Percentiles rank a stretch among this genome's conserved stretches.
Conservation (phyloP, 192 early-diverging fungal genomes). For the Glomus cerebriforme region DNA sequence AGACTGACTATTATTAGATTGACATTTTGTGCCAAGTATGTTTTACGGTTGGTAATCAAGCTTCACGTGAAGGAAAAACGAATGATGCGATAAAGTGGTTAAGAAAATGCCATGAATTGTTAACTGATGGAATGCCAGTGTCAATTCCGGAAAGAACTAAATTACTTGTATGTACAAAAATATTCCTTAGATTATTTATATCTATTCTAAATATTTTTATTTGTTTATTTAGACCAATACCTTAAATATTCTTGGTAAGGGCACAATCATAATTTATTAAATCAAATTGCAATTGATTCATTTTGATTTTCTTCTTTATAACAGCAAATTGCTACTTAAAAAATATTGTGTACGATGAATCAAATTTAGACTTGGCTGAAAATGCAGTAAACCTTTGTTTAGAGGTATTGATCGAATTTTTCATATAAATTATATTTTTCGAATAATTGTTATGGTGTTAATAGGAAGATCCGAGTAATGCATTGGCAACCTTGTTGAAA, state of each 20-base stretch:
- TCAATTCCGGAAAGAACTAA: neutral
- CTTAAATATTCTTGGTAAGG: too few relatives aligned
- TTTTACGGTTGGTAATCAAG: constrained; percentile 21
- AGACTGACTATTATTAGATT: constrained; percentile 3
- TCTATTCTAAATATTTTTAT: too few relatives aligned
- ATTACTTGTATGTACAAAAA: neutral
- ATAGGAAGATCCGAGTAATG: constrained; percentile 23
- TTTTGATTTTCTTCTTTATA: neutral
- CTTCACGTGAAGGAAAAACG: constrained; percentile 18
- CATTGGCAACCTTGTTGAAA: constrained; percentile 22
- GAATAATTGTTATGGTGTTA: neutral
- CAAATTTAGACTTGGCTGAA: constrained; percentile 18
- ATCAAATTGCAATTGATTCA: neutral
- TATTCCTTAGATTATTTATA: too few relatives aligned
- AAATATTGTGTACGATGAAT: constrained; percentile 20
- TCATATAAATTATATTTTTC: neutral
- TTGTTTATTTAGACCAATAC: too few relatives aligned
- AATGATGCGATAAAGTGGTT: constrained; percentile 31
- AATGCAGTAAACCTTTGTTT: constrained; percentile 28
- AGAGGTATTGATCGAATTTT: constrained; percentile 1
- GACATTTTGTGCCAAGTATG: constrained; percentile 31
- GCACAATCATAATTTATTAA: neutral
- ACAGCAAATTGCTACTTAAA: constrained; percentile 30
- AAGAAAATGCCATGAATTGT: constrained; percentile 27
- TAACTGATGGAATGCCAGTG: neutral